These are phyloP conservation scores for Hypoxylon lenormandii DNA, from an alignment of 495 filamentous ascomycete species.

Conservation along the genomic window DNA sequence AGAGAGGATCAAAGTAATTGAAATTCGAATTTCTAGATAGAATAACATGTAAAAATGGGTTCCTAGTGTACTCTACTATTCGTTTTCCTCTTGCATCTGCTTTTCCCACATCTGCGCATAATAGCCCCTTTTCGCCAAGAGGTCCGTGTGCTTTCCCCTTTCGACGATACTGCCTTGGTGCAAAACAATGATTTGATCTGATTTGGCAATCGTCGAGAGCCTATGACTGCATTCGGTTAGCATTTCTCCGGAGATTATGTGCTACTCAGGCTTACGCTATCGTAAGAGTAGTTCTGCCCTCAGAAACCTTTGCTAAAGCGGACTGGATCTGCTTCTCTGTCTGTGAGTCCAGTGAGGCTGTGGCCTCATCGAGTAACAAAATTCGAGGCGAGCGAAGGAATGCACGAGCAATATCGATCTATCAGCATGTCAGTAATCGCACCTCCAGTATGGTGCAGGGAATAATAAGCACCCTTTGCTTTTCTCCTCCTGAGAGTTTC, in stretches of 20 bases:
- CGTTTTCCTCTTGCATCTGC: constrained; percentile 70
- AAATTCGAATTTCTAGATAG: no score
- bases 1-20: no score
- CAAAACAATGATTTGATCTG: constrained; percentile 82
- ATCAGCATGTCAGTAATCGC: no score
- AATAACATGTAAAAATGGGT: no score
- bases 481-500: background rate
- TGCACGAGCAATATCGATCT: background rate
- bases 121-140: constrained; percentile 73
- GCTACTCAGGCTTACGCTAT: constrained; percentile 46
- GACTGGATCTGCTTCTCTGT: constrained; percentile 85
- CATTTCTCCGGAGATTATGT: background rate
- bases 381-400: constrained; percentile 50
- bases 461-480: background rate
- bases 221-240: constrained; percentile 63
- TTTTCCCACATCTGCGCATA: constrained; percentile 87
- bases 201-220: constrained; percentile 81
- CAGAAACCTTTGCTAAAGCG: constrained; percentile 51
- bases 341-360: constrained; percentile 56
- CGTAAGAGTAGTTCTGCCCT: constrained; percentile 73
- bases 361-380: constrained; percentile 54
- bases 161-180: constrained; percentile 77
- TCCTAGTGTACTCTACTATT: background rate
- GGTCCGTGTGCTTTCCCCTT: constrained; percentile 76
- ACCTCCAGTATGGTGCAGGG: background rate